Evolutionary conservation across 805 yeast genomes (phyloP).

Genomic region (Hanseniaspora guilliermondii): DNA sequence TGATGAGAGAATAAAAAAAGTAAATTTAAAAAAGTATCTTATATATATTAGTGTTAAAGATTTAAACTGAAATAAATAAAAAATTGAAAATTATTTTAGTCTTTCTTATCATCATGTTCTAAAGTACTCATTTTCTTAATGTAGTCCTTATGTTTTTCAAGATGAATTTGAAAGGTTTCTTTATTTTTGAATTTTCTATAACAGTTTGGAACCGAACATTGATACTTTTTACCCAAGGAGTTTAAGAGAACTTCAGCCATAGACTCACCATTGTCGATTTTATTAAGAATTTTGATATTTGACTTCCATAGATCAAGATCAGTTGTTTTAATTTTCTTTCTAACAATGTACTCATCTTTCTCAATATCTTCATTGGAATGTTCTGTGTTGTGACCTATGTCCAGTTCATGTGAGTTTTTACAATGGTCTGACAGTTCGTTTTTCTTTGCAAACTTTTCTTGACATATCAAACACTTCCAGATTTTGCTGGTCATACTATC

Average conservation of each 20-base stretch:
- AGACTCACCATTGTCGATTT: constrained; percentile 21
- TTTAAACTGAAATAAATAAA: constrained; percentile 22
- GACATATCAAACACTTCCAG: constrained; percentile 58
- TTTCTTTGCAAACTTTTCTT: constrained; percentile 39
- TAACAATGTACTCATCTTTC: background rate
- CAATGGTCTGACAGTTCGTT: constrained; percentile 48
- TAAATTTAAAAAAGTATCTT: background rate
- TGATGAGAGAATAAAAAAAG: too few species aligned
- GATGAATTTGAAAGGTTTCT: constrained; percentile 25
- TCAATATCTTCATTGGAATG: background rate
- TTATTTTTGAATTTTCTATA: constrained; percentile 38
- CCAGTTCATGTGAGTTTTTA: constrained; percentile 32
- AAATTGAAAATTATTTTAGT: background rate
- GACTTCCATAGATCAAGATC: constrained; percentile 19
- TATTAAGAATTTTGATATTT: constrained; percentile 22
- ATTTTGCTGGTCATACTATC: constrained; percentile 37
- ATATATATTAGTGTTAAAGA: background rate
- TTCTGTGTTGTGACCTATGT: background rate
- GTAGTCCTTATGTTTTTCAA: constrained; percentile 28
- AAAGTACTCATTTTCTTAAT: constrained; percentile 22
- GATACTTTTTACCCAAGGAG: constrained; percentile 27
- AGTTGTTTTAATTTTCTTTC: constrained; percentile 12
- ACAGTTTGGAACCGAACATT: constrained; percentile 44
- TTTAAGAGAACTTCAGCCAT: constrained; percentile 26
- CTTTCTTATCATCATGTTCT: background rate